A percentile compares a stretch with the other conserved stretches of the same genome.
Evolutionary conservation across 2,329 filamentous ascomycete species (phyloP).

Genomic region (Magnaporthales sp.): DNA sequence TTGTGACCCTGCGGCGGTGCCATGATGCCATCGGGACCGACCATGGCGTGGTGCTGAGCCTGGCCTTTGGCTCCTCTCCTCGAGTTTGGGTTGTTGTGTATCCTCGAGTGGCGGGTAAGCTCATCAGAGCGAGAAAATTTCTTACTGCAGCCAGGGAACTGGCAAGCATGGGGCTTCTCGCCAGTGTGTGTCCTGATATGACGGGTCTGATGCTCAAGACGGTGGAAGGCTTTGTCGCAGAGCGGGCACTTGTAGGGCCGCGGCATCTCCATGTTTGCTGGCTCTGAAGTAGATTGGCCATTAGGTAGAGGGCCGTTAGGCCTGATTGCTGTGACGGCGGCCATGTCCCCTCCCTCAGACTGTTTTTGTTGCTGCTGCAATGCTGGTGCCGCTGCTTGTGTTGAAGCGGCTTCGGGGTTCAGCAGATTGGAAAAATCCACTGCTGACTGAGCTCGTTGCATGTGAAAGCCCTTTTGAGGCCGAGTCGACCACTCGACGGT

Average conservation of each 20-base stretch:
- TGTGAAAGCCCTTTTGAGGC: slow-evolving; percentile 42
- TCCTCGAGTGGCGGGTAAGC: slow-evolving; percentile 90
- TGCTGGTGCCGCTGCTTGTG: slow-evolving; percentile 12
- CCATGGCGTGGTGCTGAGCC: slow-evolving; percentile 32
- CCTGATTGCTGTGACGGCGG: slow-evolving; percentile 44
- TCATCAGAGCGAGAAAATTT: slow-evolving; percentile 85
- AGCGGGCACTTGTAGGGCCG: slow-evolving; percentile 97
- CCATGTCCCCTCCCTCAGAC: slow-evolving; percentile 37
- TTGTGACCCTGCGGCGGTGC: slow-evolving; percentile 65
- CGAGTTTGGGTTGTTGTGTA: slow-evolving; percentile 98
- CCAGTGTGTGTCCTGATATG: slow-evolving; percentile 73
- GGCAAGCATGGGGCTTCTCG: slow-evolving; percentile 95
- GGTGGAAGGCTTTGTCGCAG: slow-evolving; percentile 97
- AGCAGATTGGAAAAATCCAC: slow-evolving; percentile 70
- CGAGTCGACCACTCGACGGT: slow-evolving; percentile 4
- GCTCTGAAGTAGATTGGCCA: slow-evolving; percentile 51
- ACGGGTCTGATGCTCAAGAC: slow-evolving; percentile 81
- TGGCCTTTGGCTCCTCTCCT: slow-evolving; percentile 78
- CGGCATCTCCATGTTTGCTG: slow-evolving; percentile 58
- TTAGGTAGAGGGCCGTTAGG: slow-evolving; percentile 54
- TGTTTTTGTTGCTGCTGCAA: slow-evolving; percentile 19
- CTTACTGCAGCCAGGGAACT: slow-evolving; percentile 92
- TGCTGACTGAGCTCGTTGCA: slow-evolving; percentile 66
- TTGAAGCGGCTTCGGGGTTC: slow-evolving; percentile 40
- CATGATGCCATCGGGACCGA: slow-evolving; percentile 60